A percentile compares a stretch with the other conserved stretches of the same genome.
Evolutionary conservation across 2,329 filamentous ascomycete genomes (phyloP).

Genomic region (Xylariales sp.): DNA sequence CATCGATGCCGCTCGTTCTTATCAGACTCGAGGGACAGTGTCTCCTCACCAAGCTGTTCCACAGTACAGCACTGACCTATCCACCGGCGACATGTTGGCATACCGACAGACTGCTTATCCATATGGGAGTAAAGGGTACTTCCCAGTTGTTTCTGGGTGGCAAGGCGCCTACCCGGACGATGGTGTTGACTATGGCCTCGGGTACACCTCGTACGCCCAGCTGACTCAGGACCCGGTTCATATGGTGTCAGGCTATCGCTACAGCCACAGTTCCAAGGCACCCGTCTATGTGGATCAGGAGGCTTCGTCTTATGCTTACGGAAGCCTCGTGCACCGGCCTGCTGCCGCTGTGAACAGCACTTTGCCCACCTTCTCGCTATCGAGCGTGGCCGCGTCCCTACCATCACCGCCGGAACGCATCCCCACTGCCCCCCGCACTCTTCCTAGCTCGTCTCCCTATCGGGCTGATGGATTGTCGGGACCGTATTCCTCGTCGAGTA

Average conservation of each 20-base stretch:
- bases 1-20: constrained; percentile 28
- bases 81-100: constrained; percentile 24
- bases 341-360: constrained; percentile 22
- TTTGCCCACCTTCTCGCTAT: constrained; percentile 33
- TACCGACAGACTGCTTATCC: constrained; percentile 29
- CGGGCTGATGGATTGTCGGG: constrained; percentile 19
- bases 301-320: constrained; percentile 25
- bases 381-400: constrained; percentile 34
- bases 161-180: constrained; percentile 30
- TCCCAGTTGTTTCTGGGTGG: constrained; percentile 31
- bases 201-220: constrained; percentile 28
- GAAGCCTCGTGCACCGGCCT: constrained; percentile 31
- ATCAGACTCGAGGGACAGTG: constrained; percentile 22
- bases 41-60: constrained; percentile 24
- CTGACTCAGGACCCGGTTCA: constrained; percentile 27
- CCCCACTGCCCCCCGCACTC: constrained; percentile 26
- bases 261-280: constrained; percentile 15
- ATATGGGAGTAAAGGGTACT: constrained; percentile 25
- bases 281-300: constrained; percentile 32
- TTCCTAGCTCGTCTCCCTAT: constrained; percentile 25
- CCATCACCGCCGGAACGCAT: constrained; percentile 27
- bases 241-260: constrained; percentile 27
- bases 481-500: constrained; percentile 17
- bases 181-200: constrained; percentile 28
- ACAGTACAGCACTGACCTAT: constrained; percentile 28